These are phyloP conservation scores for Jacaranda copaia DNA, from an alignment of 257 asterid genomes.

Conservation along the genomic window DNA sequence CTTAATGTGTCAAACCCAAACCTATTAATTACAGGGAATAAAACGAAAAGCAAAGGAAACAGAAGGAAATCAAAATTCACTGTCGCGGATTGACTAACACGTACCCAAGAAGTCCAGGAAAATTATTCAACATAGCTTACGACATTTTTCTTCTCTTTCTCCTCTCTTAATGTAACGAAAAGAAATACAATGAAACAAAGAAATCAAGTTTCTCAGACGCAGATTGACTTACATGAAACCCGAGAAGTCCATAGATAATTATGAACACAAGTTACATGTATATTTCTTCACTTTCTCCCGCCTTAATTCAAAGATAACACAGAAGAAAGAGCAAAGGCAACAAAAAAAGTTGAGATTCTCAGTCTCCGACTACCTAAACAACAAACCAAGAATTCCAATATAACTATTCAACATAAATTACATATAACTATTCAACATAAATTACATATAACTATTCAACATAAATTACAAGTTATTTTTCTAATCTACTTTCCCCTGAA, in stretches of 20 bases:
- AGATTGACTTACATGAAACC: slow-evolving; percentile 2
- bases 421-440: too few relatives aligned
- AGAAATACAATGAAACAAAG: neutral
- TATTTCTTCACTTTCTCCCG: too few relatives aligned
- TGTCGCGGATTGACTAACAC: neutral
- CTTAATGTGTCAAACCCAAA: neutral
- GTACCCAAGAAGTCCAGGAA: neutral
- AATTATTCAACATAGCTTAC: too few relatives aligned
- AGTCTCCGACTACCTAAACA: neutral
- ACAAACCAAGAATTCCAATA: neutral
- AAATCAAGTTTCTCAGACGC: slow-evolving; percentile 5
- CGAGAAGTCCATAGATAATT: slow-evolving; percentile 9
- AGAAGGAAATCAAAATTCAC: neutral
- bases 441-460: neutral
- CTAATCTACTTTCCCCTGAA: neutral
- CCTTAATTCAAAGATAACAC: too few relatives aligned
- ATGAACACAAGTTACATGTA: too few relatives aligned
- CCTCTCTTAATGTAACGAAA: slow-evolving; percentile 14
- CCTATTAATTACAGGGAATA: slow-evolving; percentile 1
- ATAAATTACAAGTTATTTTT: neutral
- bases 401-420: neutral
- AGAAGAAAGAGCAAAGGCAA: neutral
- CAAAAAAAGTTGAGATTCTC: slow-evolving; percentile 4
- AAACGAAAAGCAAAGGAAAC: neutral
- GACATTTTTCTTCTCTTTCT: neutral